A percentile compares a stretch with the other conserved stretches of the same genome.
Evolutionary conservation across 805 yeast genomes (phyloP).

Genomic region (Saturnispora ahearnii): DNA sequence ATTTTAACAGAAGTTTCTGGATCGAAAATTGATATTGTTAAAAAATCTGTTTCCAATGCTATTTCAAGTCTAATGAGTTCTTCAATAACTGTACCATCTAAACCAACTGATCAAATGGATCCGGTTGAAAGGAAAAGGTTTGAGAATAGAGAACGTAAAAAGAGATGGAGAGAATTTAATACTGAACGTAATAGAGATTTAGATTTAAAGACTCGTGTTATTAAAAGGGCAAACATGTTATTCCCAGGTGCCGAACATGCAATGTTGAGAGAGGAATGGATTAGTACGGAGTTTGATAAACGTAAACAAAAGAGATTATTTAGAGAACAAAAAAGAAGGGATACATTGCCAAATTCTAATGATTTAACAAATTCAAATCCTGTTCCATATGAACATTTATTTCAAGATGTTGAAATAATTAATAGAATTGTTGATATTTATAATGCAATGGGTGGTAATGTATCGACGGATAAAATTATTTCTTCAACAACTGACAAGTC

Average conservation of each 20-base stretch:
- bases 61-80: slow-evolving; percentile 9
- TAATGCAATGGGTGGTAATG: slow-evolving; percentile 30
- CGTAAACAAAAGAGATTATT: slow-evolving; percentile 53
- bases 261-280: slow-evolving; percentile 55
- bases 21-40: slow-evolving; percentile 9
- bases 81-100: not conserved
- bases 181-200: slow-evolving; percentile 77
- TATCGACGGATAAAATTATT: slow-evolving; percentile 9
- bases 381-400: slow-evolving; percentile 3
- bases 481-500: slow-evolving; percentile 16
- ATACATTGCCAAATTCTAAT: slow-evolving; percentile 4
- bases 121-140: slow-evolving; percentile 48
- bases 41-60: slow-evolving; percentile 11
- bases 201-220: slow-evolving; percentile 72
- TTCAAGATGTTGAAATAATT: slow-evolving; percentile 8
- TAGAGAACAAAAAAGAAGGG: slow-evolving; percentile 31
- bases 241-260: slow-evolving; percentile 55
- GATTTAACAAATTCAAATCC: slow-evolving; percentile 10
- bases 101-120: slow-evolving; percentile 20
- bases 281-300: slow-evolving; percentile 59
- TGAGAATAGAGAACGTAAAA: slow-evolving; percentile 70
- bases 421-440: slow-evolving; percentile 17
- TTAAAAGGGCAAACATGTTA: slow-evolving; percentile 56
- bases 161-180: slow-evolving; percentile 77
- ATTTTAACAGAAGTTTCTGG: slow-evolving; percentile 6